Conservation (phyloP, 768 basidiomycete genomes). For the Jaapia argillacea region DNA sequence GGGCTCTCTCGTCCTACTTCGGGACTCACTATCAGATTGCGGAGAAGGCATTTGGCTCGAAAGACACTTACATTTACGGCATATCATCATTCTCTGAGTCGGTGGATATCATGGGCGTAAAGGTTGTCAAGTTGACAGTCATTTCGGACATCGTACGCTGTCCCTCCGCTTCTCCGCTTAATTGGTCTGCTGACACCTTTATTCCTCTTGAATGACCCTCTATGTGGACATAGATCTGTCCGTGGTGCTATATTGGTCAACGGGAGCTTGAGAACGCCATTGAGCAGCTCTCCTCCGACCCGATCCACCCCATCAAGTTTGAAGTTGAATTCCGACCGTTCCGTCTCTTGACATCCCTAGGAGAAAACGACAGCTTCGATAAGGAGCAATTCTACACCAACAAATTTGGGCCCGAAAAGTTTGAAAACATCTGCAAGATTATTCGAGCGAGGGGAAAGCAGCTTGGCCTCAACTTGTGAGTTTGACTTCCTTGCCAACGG, state of each 20-base stretch:
- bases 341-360: conserved; percentile 29
- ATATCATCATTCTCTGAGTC: no score
- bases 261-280: conserved; percentile 29
- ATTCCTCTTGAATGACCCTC: neutral
- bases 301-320: conserved; percentile 19
- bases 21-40: no score
- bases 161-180: neutral
- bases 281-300: conserved; percentile 20
- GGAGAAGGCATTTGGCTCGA: no score
- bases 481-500: conserved; percentile 8
- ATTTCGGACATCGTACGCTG: conserved; percentile 25
- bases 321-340: conserved; percentile 38
- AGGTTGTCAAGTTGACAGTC: conserved; percentile 10
- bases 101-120: conserved; percentile 10
- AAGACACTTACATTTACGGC: no score
- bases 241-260: conserved; percentile 33
- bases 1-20: no score
- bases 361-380: conserved; percentile 16
- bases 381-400: conserved; percentile 18
- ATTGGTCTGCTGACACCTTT: conserved; percentile 6
- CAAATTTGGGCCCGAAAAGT: conserved; percentile 31
- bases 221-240: conserved; percentile 19
- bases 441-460: conserved; percentile 24
- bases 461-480: conserved; percentile 36
- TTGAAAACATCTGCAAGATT: conserved; percentile 19